phyloP scores from a whole-genome alignment of 305 asterid genomes.

The Caryopteris hybrid region DNA sequence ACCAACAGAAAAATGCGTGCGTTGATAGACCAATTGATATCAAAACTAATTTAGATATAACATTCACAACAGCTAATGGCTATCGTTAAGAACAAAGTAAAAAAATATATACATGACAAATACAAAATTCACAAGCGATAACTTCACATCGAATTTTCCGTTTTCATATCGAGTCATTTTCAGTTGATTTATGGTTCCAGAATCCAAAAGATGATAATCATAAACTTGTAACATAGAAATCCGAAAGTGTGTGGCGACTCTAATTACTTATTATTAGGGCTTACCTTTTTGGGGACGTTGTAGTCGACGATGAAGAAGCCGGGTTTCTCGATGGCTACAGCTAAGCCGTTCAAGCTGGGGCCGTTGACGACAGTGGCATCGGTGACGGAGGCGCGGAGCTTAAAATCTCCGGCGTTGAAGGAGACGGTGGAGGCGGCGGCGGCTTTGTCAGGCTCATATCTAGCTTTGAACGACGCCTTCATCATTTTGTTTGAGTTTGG shows the following conservation, averaged over 20 bases:
- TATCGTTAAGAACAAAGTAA: too few relatives aligned
- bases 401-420: conserved; percentile 82
- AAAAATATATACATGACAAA: neutral
- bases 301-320: conserved; percentile 77
- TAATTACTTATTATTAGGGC: neutral
- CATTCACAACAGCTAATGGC: too few relatives aligned
- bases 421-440: conserved; percentile 58
- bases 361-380: conserved; percentile 82
- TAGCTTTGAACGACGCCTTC: conserved; percentile 70
- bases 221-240: neutral
- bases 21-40: neutral
- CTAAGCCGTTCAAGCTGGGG: conserved; percentile 72
- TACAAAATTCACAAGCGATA: neutral
- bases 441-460: conserved; percentile 57
- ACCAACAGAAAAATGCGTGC: neutral
- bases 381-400: conserved; percentile 78
- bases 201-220: neutral
- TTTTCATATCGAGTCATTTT: neutral
- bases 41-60: neutral
- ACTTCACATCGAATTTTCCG: neutral
- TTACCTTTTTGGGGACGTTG: conserved; percentile 75
- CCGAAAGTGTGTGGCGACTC: neutral
- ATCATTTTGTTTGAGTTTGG: conserved; percentile 27
- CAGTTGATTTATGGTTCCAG: neutral
- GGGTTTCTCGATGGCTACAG: conserved; percentile 73